Percentiles rank a stretch among this genome's conserved stretches.
Conservation (phyloP, 1,139 yeast species). For the Debaryomycetaceae sp. region DNA sequence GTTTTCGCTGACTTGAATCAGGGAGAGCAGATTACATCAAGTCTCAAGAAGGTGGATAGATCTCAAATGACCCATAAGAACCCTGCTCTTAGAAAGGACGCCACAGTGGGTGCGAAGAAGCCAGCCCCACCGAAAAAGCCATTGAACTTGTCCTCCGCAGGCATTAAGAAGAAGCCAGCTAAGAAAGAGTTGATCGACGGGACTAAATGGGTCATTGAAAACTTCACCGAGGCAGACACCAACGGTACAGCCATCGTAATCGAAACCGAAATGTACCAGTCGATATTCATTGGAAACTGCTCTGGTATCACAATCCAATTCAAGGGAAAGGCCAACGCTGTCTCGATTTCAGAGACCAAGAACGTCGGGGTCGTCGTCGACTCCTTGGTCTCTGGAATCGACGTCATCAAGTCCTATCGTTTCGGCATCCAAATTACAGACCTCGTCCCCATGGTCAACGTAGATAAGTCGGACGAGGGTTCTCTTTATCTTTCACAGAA, state of each 20-base stretch:
- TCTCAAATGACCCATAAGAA: slow-evolving; percentile 94
- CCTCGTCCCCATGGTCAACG: slow-evolving; percentile 71
- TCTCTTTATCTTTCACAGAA: slow-evolving; percentile 71
- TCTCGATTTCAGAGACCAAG: slow-evolving; percentile 71
- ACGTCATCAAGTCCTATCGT: slow-evolving; percentile 74
- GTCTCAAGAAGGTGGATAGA: slow-evolving; percentile 87
- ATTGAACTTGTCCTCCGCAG: slow-evolving; percentile 42
- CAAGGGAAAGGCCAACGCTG: slow-evolving; percentile 88
- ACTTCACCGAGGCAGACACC: slow-evolving; percentile 53
- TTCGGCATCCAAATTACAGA: slow-evolving; percentile 86
- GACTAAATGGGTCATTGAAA: slow-evolving; percentile 81
- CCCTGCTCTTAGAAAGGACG: slow-evolving; percentile 66
- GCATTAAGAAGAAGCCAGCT: slow-evolving; percentile 54
- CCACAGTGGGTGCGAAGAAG: slow-evolving; percentile 36
- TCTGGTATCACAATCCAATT: slow-evolving; percentile 69
- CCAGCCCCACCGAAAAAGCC: slow-evolving; percentile 79
- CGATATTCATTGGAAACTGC: slow-evolving; percentile 85
- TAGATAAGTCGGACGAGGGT: slow-evolving; percentile 89
- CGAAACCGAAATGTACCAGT: slow-evolving; percentile 82
- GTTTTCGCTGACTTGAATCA: slow-evolving; percentile 88
- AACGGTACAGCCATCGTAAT: slow-evolving; percentile 54
- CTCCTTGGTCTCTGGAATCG: slow-evolving; percentile 82
- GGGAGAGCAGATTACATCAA: slow-evolving; percentile 81
- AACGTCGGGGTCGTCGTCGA: slow-evolving; percentile 79
- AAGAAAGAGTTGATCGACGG: slow-evolving; percentile 78